A percentile compares a stretch with the other conserved stretches of the same genome.
Evolutionary conservation across 441 rosid genomes (phyloP).

Genomic region (Melastoma candidum): DNA sequence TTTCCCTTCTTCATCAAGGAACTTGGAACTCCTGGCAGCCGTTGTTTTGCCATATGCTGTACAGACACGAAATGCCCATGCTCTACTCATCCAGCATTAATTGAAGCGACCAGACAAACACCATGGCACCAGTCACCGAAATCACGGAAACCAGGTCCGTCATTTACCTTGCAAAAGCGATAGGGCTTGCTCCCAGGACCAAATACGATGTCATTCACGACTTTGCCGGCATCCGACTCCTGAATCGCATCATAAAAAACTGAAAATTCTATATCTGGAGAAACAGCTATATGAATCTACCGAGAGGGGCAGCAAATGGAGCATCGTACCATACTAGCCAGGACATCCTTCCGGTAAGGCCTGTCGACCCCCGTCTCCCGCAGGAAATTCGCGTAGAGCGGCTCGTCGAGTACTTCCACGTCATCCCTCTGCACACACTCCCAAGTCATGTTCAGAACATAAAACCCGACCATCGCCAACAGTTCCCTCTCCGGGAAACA

Average conservation of each 20-base stretch:
- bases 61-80: neutral
- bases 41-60: conserved; percentile 69
- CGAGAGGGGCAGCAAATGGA: too few relatives aligned
- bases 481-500: too few relatives aligned
- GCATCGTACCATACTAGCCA: conserved; percentile 46
- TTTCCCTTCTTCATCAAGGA: conserved; percentile 72
- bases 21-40: conserved; percentile 45
- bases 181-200: conserved; percentile 64
- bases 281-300: neutral
- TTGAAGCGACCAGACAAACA: neutral
- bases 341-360: conserved; percentile 60
- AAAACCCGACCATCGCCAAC: too few relatives aligned
- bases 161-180: conserved; percentile 72
- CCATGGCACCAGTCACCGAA: neutral
- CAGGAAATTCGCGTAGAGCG: conserved; percentile 59
- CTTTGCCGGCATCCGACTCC: conserved; percentile 67
- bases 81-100: neutral
- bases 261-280: neutral
- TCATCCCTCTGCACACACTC: conserved; percentile 55
- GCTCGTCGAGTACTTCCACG: conserved; percentile 73
- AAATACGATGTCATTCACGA: conserved; percentile 56
- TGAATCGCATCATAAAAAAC: conserved; percentile 14
- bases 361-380: conserved; percentile 39
- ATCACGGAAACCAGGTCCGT: neutral
- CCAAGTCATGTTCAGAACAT: too few relatives aligned